phyloP scores from a whole-genome alignment of 495 filamentous ascomycete species.

The Amniculicola lignicola region DNA sequence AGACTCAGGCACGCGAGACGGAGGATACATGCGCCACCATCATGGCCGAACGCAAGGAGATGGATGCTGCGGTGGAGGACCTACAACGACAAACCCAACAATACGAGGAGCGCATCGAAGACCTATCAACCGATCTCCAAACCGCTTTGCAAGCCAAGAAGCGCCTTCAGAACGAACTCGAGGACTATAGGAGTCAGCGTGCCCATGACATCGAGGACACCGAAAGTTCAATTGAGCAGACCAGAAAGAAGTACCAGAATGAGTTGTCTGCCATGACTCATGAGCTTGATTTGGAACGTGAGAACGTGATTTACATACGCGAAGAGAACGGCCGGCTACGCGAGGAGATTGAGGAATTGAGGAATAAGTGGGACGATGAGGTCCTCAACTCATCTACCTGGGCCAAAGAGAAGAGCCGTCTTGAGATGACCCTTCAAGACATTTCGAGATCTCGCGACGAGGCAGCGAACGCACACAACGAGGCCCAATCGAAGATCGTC shows the following conservation, averaged over 20 bases:
- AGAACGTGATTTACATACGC: slow-evolving; percentile 69
- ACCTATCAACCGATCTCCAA: slow-evolving; percentile 84
- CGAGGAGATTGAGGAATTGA: slow-evolving; percentile 90
- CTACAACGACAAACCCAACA: slow-evolving; percentile 84
- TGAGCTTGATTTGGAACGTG: slow-evolving; percentile 89
- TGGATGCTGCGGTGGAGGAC: slow-evolving; percentile 85
- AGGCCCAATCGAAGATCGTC: slow-evolving; percentile 89
- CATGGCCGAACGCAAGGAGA: slow-evolving; percentile 87
- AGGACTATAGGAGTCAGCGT: slow-evolving; percentile 92
- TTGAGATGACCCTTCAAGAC: slow-evolving; percentile 89
- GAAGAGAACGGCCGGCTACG: slow-evolving; percentile 65
- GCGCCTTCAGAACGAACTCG: slow-evolving; percentile 92
- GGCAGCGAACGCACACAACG: slow-evolving; percentile 87
- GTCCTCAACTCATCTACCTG: slow-evolving; percentile 96
- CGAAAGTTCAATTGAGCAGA: slow-evolving; percentile 94
- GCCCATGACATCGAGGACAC: slow-evolving; percentile 97
- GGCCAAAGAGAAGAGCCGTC: slow-evolving; percentile 93
- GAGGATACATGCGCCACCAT: slow-evolving; percentile 88
- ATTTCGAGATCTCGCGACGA: slow-evolving; percentile 87
- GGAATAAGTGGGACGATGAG: slow-evolving; percentile 97
- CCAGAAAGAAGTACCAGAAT: slow-evolving; percentile 91
- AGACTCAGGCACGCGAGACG: slow-evolving; percentile 78
- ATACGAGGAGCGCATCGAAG: slow-evolving; percentile 86
- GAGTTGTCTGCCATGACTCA: slow-evolving; percentile 86
- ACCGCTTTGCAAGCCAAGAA: slow-evolving; percentile 87